Conservation (phyloP, 2,329 filamentous ascomycete genomes). For the Huntiella abstrusa region DNA sequence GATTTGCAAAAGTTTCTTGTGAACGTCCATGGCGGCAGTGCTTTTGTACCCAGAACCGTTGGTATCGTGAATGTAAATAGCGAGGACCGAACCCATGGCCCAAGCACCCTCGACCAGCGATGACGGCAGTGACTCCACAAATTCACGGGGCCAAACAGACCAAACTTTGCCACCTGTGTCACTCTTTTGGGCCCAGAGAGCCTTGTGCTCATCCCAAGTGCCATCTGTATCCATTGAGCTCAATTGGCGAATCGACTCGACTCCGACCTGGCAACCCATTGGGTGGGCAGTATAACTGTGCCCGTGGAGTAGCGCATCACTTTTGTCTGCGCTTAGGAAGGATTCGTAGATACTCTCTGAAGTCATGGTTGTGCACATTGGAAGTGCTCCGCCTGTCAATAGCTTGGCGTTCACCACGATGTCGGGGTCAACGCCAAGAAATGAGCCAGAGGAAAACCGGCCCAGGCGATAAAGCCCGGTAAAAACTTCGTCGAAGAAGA, state of each 20-base stretch:
- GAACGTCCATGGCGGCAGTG: slow-evolving; percentile 25
- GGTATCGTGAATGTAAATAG: slow-evolving; percentile 33
- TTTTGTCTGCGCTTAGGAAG: slow-evolving; percentile 55
- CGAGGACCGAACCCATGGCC: slow-evolving; percentile 56
- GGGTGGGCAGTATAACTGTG: slow-evolving; percentile 79
- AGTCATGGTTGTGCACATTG: slow-evolving; percentile 57
- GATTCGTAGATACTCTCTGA: slow-evolving; percentile 54
- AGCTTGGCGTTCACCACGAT: slow-evolving; percentile 71
- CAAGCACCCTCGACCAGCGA: slow-evolving; percentile 44
- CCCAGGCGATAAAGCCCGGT: slow-evolving; percentile 71
- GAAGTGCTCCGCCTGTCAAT: slow-evolving; percentile 61
- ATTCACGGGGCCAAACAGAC: slow-evolving; percentile 50
- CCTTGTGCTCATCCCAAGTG: slow-evolving; percentile 36
- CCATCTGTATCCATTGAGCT: slow-evolving; percentile 34
- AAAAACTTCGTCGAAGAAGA: slow-evolving; percentile 78
- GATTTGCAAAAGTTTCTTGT: slow-evolving; percentile 17
- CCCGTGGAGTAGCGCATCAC: slow-evolving; percentile 61
- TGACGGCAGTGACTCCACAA: slow-evolving; percentile 40
- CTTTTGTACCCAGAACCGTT: slow-evolving; percentile 28
- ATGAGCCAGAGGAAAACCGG: slow-evolving; percentile 48
- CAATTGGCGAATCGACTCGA: slow-evolving; percentile 45
- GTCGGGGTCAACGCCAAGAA: slow-evolving; percentile 50
- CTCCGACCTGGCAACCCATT: slow-evolving; percentile 60
- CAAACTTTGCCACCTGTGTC: slow-evolving; percentile 23
- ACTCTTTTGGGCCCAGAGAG: slow-evolving; percentile 22